These are phyloP conservation scores for Periconia macrospinosa DNA, from an alignment of 2,329 filamentous ascomycete genomes.

Conservation along the genomic window DNA sequence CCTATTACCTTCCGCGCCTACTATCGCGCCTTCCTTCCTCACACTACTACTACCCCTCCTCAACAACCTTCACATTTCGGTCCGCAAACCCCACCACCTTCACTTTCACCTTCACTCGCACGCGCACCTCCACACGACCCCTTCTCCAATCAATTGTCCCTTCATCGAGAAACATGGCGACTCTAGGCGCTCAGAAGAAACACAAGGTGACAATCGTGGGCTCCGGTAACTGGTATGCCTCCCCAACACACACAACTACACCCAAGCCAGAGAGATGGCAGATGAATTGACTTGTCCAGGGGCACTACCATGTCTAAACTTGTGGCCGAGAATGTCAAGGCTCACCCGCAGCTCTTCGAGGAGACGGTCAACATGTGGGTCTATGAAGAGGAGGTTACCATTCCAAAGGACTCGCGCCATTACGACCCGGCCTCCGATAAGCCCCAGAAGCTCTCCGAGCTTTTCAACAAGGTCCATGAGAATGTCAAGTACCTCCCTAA, in stretches of 20 bases:
- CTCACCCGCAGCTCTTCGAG: conserved; percentile 80
- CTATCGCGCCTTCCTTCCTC: conserved; percentile 12
- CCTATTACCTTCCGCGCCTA: conserved; percentile 14
- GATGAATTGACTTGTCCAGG: conserved; percentile 53
- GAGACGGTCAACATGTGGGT: conserved; percentile 98
- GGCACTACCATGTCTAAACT: conserved; percentile 98
- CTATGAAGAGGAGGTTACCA: conserved; percentile 84
- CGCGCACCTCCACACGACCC: conserved; percentile 4
- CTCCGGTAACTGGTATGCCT: conserved; percentile 86
- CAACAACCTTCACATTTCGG: conserved; percentile 13
- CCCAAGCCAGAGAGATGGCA: background rate
- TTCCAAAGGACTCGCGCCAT: conserved; percentile 71
- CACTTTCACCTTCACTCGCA: conserved; percentile 12
- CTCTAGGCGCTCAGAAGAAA: conserved; percentile 62
- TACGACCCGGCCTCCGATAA: conserved; percentile 65
- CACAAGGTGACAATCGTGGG: conserved; percentile 94
- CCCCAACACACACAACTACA: background rate
- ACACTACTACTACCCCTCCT: conserved; percentile 14
- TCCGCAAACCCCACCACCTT: conserved; percentile 8
- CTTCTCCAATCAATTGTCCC: background rate
- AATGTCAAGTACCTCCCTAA: conserved; percentile 98
- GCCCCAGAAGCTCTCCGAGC: conserved; percentile 81
- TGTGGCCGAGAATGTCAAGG: conserved; percentile 85
- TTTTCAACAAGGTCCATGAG: conserved; percentile 93
- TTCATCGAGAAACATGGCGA: conserved; percentile 47